Evolutionary conservation across 2,329 filamentous ascomycete genomes (phyloP).

Genomic region (Claviceps spartinae): DNA sequence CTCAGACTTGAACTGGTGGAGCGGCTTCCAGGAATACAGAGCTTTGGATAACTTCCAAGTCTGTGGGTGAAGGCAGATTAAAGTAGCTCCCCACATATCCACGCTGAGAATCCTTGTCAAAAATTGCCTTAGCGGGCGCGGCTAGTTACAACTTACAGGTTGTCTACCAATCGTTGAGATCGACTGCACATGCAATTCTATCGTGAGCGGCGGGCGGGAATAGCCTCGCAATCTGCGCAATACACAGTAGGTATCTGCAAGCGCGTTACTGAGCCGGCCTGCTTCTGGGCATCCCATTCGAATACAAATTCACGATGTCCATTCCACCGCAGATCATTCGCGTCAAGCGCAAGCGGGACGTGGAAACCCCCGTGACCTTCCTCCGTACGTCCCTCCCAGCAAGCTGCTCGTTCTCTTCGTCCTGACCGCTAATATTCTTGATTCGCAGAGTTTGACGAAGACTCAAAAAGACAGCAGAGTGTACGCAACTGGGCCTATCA

Average conservation of each 20-base stretch:
- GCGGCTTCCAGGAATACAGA: no score
- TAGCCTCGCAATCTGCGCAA: neutral
- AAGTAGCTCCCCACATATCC: neutral
- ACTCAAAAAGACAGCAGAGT: conserved; percentile 39
- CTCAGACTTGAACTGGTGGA: no score
- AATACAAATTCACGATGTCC: conserved; percentile 29
- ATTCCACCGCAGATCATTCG: conserved; percentile 45
- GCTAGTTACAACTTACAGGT: no score
- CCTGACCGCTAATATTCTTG: conserved; percentile 4
- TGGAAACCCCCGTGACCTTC: conserved; percentile 39
- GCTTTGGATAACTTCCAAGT: no score
- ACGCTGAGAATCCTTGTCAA: neutral
- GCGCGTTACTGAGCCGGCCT: neutral
- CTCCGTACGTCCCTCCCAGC: conserved; percentile 30
- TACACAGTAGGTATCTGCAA: no score
- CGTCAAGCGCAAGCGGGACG: conserved; percentile 46
- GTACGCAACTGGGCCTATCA: conserved; percentile 42
- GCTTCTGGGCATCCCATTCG: neutral
- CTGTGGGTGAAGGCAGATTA: neutral
- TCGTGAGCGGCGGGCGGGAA: neutral
- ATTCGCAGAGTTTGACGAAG: conserved; percentile 34
- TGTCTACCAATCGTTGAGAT: neutral
- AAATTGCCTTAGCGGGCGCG: neutral
- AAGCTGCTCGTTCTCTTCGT: conserved; percentile 2
- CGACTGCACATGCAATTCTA: no score